Conservation (phyloP, 257 asterid species). For the Datura wrightii region DNA sequence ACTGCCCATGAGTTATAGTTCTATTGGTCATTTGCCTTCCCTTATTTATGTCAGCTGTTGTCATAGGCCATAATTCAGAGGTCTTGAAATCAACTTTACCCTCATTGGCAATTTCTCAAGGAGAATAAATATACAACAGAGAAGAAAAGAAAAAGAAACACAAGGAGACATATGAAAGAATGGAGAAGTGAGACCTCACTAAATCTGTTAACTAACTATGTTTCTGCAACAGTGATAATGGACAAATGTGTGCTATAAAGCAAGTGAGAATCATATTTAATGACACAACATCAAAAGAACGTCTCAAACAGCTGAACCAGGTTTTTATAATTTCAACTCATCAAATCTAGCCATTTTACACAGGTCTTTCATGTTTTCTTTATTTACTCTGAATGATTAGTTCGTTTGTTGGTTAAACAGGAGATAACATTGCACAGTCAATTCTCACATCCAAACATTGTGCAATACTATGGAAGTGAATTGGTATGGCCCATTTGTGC, state of each 20-base stretch:
- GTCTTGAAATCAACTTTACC: neutral
- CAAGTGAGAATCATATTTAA: conserved; percentile 62
- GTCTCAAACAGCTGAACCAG: conserved; percentile 62
- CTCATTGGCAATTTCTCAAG: neutral
- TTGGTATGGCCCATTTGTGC: conserved; percentile 40
- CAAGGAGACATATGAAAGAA: neutral
- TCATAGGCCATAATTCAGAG: neutral
- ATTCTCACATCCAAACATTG: conserved; percentile 71
- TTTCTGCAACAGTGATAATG: conserved; percentile 62
- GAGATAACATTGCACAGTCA: conserved; percentile 62
- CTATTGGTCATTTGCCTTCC: neutral
- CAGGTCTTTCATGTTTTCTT: neutral
- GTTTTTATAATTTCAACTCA: conserved; percentile 43
- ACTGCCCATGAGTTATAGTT: neutral
- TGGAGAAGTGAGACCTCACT: neutral
- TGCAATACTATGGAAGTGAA: conserved; percentile 73
- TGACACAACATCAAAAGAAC: conserved; percentile 60
- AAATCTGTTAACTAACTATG: conserved; percentile 10
- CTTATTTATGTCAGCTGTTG: neutral
- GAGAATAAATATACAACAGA: neutral
- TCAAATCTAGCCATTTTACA: conserved; percentile 27
- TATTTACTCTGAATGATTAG: neutral
- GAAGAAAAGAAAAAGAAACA: neutral
- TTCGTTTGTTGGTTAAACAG: conserved; percentile 43
- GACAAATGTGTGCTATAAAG: conserved; percentile 84